Evolutionary conservation across 1,139 yeast genomes (phyloP), one percentile per base, ranked within the genome.

Genomic region (Diutina neorugosa): DNA sequence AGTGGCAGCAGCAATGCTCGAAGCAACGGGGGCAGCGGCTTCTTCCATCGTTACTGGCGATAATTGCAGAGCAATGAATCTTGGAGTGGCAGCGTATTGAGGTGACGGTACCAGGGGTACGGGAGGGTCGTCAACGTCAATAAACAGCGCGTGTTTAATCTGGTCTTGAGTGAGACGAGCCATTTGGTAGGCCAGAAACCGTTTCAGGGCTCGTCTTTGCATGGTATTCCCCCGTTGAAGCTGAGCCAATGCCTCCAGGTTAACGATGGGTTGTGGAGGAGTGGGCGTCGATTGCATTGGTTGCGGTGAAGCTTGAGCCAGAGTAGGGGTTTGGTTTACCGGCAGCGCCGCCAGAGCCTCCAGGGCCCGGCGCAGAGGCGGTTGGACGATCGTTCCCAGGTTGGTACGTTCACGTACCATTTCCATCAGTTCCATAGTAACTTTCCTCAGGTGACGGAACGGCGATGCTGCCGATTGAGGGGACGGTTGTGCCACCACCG

Each of bases 141-240:
- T 23, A 27, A 25, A 46, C 50, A 46, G 50, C n/a, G 27, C 37
- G 50, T 46, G 50, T 19, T 46, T 46, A 23, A 46, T 37, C 12
- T 16, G 37, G 31, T 46, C 50, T 8, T 46, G 50, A 0, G 90
- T 76, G 23, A 87, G 74, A 61, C 86, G 87, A 1, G 96, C 91
- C 68, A 85, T 86, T 63, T 93, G 98, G 58, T 90, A 93, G 0
- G 97, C 96, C 25, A 96, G 88, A 63, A 86, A 93, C 56, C 98
- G 71, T 59, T 89, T 80, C 0, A 97, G 90, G 0, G 98, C 98
- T 56, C 97, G 78, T 58, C 98, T 77, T 68, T 86, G 96, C 50
- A 93, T 69, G 1, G 86, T 85, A 55, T 86, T 87, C 1, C 91
- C 88, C 51, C 84, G 81, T 61, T 90, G 96, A 20, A 91, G 72